Evolutionary conservation across 176 grass and related monocot species (phyloP), one percentile per base, ranked within the genome.

Genomic region (Phragmites australis): DNA sequence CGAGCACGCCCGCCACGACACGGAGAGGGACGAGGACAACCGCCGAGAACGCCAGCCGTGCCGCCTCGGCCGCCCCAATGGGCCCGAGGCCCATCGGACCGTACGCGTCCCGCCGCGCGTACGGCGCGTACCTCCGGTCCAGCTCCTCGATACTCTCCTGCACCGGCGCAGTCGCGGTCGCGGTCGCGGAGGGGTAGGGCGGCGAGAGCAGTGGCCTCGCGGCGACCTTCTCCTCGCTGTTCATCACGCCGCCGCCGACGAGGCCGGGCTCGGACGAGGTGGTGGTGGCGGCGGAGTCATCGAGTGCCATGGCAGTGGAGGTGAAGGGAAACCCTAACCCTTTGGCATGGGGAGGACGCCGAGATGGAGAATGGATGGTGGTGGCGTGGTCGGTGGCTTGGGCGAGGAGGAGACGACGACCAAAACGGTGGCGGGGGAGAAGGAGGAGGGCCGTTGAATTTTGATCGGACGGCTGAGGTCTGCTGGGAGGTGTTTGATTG

Each of bases 51-150:
- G 70, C 87, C 17, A 90, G 61, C 17, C 86, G 57, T 8, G 54
- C 16, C 70, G 82, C 85, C 87, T 94, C 92, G 62, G 27, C 49
- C 44, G 75, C 17, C 18, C 80, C 63, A 11, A 94, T 6, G 54
- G 78, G 67, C 9, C 86, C 94, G 1, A 75, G 75, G 6, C 94
- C 94, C 94, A 97, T 97, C 58, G 89, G 78, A 17, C 94, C 94
- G 77, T 92, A 92, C 5, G 74, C 82, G 46, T 97, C 94, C 49
- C 74, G 81, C 41, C 94, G 84, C 19, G 76, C 91, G 76, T 87
- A 97, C 1, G 94, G 85, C 0, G 91, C 94, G 76, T 88, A 97
- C 87, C 85, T 94, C 80, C 75, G 77, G 62, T 97, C 91, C 30
- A 97, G 80, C 17, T 97, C 91, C 79, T 91, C 85, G 2, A 81